These are phyloP conservation scores for Dothidotthia symphoricarpi DNA, from an alignment of 2,329 filamentous ascomycete genomes.

Conservation along the genomic window DNA sequence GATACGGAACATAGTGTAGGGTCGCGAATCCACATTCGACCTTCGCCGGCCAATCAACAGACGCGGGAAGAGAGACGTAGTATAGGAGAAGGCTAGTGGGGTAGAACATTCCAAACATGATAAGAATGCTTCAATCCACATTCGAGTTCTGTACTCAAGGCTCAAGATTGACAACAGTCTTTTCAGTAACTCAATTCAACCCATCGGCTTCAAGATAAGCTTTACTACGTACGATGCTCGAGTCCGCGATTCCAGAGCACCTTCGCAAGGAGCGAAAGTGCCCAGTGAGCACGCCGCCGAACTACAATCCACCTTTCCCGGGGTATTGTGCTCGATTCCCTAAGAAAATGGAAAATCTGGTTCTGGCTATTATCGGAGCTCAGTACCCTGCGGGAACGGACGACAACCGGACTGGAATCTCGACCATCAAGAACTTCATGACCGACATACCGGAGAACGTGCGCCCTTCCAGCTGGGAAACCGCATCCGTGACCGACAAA, in stretches of 20 bases:
- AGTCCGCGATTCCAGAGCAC: constrained; percentile 25
- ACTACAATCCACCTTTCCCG: constrained; percentile 33
- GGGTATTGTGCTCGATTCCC: constrained; percentile 38
- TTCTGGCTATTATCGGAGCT: constrained; percentile 39
- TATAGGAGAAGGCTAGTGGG: no score
- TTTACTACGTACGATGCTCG: constrained; percentile 14
- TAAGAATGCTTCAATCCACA: no score
- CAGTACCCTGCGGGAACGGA: constrained; percentile 17
- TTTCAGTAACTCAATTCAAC: no score
- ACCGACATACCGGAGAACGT: constrained; percentile 9
- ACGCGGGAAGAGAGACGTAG: no score
- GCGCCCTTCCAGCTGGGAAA: constrained; percentile 33
- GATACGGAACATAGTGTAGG: no score
- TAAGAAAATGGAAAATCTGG: constrained; percentile 27
- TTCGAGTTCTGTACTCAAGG: no score
- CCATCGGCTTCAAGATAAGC: no score
- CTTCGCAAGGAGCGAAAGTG: constrained; percentile 17
- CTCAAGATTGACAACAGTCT: no score
- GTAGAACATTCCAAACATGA: no score
- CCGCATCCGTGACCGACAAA: constrained; percentile 31
- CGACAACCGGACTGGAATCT: constrained; percentile 7
- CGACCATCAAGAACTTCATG: constrained; percentile 16
- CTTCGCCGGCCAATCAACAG: no score
- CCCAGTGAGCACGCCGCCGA: constrained; percentile 18
- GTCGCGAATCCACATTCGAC: no score